phyloP scores from a whole-genome alignment of 331 rosid species.

The Rosa hybrid region DNA sequence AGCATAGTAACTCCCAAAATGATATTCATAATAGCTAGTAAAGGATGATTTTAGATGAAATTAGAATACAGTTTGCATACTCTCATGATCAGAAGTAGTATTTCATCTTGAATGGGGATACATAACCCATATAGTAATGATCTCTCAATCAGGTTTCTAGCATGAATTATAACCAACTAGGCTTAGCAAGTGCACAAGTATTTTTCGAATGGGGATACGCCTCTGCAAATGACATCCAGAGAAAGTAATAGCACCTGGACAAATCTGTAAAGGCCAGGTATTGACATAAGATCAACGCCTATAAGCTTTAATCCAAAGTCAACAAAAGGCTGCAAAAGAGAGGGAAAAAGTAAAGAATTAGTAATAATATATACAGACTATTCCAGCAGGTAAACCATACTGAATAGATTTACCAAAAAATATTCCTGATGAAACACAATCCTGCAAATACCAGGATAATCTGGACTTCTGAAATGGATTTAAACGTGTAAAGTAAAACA shows the following conservation, averaged over 20 bases:
- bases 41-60: not conserved
- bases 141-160: not conserved
- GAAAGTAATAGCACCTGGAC: slow-evolving; percentile 62
- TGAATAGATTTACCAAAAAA: slow-evolving; percentile 7
- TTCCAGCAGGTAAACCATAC: not conserved
- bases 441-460: not conserved
- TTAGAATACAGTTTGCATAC: not conserved
- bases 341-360: not conserved
- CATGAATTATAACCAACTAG: not conserved
- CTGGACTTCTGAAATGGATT: not conserved
- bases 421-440: not conserved
- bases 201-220: not conserved
- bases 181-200: not conserved
- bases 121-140: not conserved
- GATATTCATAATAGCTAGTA: not conserved
- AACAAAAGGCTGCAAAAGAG: slow-evolving; percentile 74
- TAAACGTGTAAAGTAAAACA: not conserved
- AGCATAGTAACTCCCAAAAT: not conserved
- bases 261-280: slow-evolving; percentile 81
- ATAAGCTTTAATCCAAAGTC: slow-evolving; percentile 88
- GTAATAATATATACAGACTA: too few species aligned
- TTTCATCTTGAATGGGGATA: not conserved
- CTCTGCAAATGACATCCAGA: not conserved
- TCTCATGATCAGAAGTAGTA: not conserved
- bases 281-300: slow-evolving; percentile 92